Evolutionary conservation across 2,329 filamentous ascomycete genomes (phyloP).

Genomic region (Exophiala calicioides): DNA sequence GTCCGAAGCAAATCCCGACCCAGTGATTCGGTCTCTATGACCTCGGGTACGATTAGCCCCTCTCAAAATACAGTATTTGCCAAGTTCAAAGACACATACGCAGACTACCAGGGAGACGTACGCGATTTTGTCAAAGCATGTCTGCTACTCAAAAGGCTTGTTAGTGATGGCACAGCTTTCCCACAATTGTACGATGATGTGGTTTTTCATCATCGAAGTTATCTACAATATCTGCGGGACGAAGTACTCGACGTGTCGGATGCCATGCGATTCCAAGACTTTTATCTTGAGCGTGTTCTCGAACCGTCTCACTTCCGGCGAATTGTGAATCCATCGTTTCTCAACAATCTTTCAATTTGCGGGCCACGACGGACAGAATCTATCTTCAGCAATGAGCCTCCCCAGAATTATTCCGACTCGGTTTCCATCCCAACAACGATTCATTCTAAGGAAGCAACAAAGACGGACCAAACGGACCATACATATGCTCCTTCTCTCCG

Average conservation of each 20-base stretch:
- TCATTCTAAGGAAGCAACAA: not conserved
- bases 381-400: not conserved
- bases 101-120: slow-evolving; percentile 41
- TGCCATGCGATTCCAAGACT: slow-evolving; percentile 39
- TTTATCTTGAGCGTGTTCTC: slow-evolving; percentile 35
- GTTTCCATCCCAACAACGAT: not conserved
- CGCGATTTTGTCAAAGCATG: slow-evolving; percentile 43
- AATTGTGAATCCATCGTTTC: slow-evolving; percentile 8
- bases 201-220: slow-evolving; percentile 43
- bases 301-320: slow-evolving; percentile 14
- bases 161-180: slow-evolving; percentile 35
- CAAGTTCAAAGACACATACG: slow-evolving; percentile 43
- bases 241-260: slow-evolving; percentile 32
- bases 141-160: slow-evolving; percentile 37
- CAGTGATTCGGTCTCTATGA: not conserved
- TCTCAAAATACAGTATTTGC: slow-evolving; percentile 35
- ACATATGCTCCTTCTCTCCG: not conserved
- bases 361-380: not conserved
- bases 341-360: not conserved
- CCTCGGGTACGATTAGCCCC: not conserved
- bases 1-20: not conserved
- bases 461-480: not conserved
- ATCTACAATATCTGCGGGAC: slow-evolving; percentile 38
- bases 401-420: not conserved
- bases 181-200: slow-evolving; percentile 51